Evolutionary conservation across 2,329 filamentous ascomycete species (phyloP), one percentile per base, ranked within the genome.

Genomic region (Colletotrichum siamense): DNA sequence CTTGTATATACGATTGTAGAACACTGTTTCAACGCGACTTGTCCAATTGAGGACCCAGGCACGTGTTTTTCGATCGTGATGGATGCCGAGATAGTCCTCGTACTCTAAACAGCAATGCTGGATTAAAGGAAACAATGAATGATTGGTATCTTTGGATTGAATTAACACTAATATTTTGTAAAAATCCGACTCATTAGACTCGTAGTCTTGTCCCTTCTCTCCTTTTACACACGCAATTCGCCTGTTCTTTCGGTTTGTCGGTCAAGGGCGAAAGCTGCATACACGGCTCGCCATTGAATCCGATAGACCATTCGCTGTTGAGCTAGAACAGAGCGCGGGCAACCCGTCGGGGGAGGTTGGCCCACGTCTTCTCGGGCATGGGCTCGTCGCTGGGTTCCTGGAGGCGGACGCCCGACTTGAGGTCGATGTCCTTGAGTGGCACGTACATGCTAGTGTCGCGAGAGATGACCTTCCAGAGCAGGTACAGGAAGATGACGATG

Each of bases 381-480:
- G 76, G 73, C 15, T 82, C 81, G 13, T 85, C 84, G 6, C 89
- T 88, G 81, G 87, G 89, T 71, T 92, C 86, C 66, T 91, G 84
- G 79, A 90, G 87, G 63, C 91, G 87, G 68, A 90, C 86, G 44
- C 92, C 92, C 36, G 87, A 87, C 80, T 90, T 90, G 73, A 94
- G 88, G 79, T 94, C 92, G 77, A 94, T 92, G 65, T 94, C 88
- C 52, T 84, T 84, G 9, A 89, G 85, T 4, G 89, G 87, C 26
- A 95, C 85, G 75, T 93, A 88, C 26, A 90, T 82, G n/a, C 90
- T 91, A 82, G 88, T 89, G 82, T 91, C 89, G 77, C 85, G 81
- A 18, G 84, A 82, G 61, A 82, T 91, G 59, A 94, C 2, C 85
- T 95, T 95, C 87, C 94, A 95, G 15, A 86, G 88, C 8, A 95